A percentile compares a stretch with the other conserved stretches of the same genome.
phyloP scores from a whole-genome alignment of 768 basidiomycete genomes.

The Psilocybe tampanensis region DNA sequence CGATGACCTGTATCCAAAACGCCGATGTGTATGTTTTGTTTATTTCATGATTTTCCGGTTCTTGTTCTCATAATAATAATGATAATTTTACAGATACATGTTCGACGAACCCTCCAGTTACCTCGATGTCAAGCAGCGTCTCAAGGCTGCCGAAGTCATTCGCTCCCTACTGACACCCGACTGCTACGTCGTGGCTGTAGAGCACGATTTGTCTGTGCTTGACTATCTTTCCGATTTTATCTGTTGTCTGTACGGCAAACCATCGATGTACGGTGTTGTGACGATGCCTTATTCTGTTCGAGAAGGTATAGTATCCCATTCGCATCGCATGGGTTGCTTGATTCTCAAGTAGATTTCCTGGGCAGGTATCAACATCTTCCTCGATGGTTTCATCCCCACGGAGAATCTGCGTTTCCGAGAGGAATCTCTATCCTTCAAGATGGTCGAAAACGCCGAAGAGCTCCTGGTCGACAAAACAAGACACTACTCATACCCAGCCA shows the following conservation, averaged over 20 bases:
- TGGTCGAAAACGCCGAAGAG: conserved; percentile 96
- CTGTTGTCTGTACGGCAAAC: conserved; percentile 97
- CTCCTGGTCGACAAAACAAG: conserved; percentile 82
- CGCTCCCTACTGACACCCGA: conserved; percentile 80
- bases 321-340: not conserved
- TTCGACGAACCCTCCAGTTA: conserved; percentile 99
- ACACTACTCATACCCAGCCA: conserved; percentile 89
- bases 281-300: conserved; percentile 98
- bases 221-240: conserved; percentile 99
- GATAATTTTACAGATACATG: conserved; percentile 72
- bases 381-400: conserved; percentile 98
- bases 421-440: conserved; percentile 95
- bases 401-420: conserved; percentile 98
- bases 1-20: conserved; percentile 92
- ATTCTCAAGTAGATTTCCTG: not conserved
- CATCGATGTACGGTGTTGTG: conserved; percentile 97
- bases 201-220: conserved; percentile 97
- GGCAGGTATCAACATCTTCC: conserved; percentile 97
- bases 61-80: conserved; percentile 2
- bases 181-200: conserved; percentile 95
- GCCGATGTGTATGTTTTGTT: conserved; percentile 86
- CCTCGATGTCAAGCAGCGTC: conserved; percentile 93
- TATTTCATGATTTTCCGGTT: not conserved
- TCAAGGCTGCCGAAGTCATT: conserved; percentile 94
- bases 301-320: conserved; percentile 64